Evolutionary conservation across 2,329 filamentous ascomycete genomes (phyloP).

Genomic region (Phaeosphaeria sp.): DNA sequence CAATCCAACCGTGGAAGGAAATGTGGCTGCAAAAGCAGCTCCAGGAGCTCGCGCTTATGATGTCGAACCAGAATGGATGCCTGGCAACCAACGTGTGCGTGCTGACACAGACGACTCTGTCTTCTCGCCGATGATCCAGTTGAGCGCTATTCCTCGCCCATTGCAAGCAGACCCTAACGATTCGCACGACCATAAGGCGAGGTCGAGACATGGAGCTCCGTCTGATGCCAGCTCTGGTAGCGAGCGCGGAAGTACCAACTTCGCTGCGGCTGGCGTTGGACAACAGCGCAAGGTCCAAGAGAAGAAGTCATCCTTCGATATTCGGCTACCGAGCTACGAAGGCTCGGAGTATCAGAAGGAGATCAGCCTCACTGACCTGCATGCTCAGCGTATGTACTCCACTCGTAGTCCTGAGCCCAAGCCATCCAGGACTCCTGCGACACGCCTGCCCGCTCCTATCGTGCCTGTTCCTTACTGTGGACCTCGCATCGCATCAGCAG

Average conservation of each 20-base stretch:
- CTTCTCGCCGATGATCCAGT: constrained; percentile 22
- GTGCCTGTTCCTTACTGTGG: constrained; percentile 18
- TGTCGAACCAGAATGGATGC: background rate
- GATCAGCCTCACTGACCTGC: constrained; percentile 24
- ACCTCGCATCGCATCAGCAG: constrained; percentile 13
- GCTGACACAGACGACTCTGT: constrained; percentile 4
- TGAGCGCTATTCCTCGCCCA: constrained; percentile 28
- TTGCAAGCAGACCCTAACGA: constrained; percentile 3
- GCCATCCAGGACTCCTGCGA: constrained; percentile 8
- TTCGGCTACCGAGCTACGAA: constrained; percentile 32
- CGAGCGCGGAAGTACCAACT: background rate
- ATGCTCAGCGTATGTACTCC: constrained; percentile 6
- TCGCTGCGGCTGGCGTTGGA: background rate
- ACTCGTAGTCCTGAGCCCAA: constrained; percentile 1
- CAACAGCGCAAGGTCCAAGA: background rate
- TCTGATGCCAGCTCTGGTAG: background rate
- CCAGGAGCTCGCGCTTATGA: background rate
- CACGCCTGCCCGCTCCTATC: constrained; percentile 27
- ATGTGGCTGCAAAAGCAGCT: background rate
- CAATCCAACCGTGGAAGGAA: constrained; percentile 18
- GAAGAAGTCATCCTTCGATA: constrained; percentile 6
- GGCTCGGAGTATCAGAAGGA: constrained; percentile 29
- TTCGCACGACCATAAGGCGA: background rate
- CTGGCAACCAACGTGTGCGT: background rate
- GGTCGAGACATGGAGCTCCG: background rate